Base-by-base conservation (phyloP, 495 filamentous ascomycete genomes). In the Aspergillus campestris region DNA sequence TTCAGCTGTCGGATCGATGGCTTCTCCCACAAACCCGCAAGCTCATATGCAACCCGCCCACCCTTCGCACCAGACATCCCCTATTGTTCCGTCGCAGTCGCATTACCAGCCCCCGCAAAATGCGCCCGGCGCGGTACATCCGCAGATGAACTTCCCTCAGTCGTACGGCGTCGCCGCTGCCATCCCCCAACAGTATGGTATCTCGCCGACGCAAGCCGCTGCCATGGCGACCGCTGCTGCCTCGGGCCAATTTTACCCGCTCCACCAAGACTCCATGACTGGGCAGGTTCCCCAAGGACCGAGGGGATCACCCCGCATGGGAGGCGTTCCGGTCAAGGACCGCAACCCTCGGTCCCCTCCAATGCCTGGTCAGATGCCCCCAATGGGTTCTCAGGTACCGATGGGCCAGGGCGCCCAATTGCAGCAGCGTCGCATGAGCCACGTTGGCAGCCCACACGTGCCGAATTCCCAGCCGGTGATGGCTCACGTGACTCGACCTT, bases 191-290 rank as follows among this genome's bases (percentile, higher is more conserved):
- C 49, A 51, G 14, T 76, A 75, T 46, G 71, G 69, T 8, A 72
- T 76, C 42, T 74, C 74, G 29, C 61, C 72, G n/a, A 69, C 65
- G 3, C 72, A 76, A 52, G 72, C 73, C 10, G 74, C 74, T 44
- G 74, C 74, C 6, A 78, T 77, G 72, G 74, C 74, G 9, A 78
- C 73, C 3, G 74, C 74, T 9, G 74, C 74, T 6, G 74, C 74
- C 0, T 74, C 74, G 10, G 74, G 74, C 6, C 71, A 70, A 43
- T 75, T 73, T 48, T 70, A 70, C 40, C 65, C 67, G 8, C 55
- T 77, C 35, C 69, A 73, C 32, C 68, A 74, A 42, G 66, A 75
- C 38, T 64, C 66, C 7, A 74, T 77, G 66, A 65, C 53, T 43
- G 65, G 61, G 38, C 71, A 70, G 44, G 71, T 77, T 60, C 57